Evolutionary conservation across 805 yeast genomes (phyloP), one percentile per base, ranked within the genome.

Genomic region (Schwanniomyces pseudopolymorphus): DNA sequence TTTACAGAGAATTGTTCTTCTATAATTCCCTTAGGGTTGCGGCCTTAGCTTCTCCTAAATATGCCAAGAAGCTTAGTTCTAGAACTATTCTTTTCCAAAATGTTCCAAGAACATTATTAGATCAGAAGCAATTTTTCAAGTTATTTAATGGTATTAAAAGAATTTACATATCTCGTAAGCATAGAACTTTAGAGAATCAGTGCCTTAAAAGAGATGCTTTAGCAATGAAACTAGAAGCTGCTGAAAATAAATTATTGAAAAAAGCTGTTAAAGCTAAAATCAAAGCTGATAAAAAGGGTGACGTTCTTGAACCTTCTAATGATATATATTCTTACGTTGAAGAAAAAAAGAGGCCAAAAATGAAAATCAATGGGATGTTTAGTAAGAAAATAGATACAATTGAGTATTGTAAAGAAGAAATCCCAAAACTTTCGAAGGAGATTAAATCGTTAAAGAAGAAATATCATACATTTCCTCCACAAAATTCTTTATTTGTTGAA

Each of bases 51-150:
- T 80, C 96, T 8, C 96, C 96, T 16, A 77, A 82, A 50, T 89
- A 89, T 62, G 87, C 95, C 36, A 75, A 78, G 48, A 83, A 81
- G 55, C 64, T 87, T 31, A 78, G 92, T 13, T 85, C 92, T 10
- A 81, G 96, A 63, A 86, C 92, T 1, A 89, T 92, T 1, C 73
- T 92, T 42, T 83, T 91, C 65, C 96, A 87, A 67, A 80, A 87
- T 7, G 92, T 90, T 5, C 94, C 97, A 9, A 80, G 84, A 47
- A 79, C 83, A 47, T 80, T 81, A 57, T 70, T 89, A 47, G 83
- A 82, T 60, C 95, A 86, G 60, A 73, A 77, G 46, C 89, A 87
- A 56, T 80, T 92, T 49, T 73, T 79, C 56, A 84, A 84, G 60
- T 62, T 91, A 47, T 91, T 89, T 59, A 84, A 81, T 38, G 96